Conservation (phyloP, 208 protist species). For the Wallacemonas collosoma region DNA sequence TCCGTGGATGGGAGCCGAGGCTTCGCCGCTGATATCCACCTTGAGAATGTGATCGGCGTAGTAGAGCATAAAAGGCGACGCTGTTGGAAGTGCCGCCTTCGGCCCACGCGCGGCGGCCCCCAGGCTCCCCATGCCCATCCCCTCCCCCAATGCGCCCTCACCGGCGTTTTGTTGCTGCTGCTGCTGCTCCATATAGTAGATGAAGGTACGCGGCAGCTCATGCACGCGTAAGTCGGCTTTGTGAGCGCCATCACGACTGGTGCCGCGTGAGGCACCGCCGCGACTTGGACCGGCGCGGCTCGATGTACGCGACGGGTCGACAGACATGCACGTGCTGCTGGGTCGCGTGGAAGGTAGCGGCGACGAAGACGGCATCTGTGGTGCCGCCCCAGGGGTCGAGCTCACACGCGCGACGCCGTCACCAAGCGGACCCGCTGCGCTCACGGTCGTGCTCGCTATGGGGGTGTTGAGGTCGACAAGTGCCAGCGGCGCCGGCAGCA, state of each 20-base stretch:
- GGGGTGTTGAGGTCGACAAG: neutral
- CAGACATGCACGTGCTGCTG: neutral
- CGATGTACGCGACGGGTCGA: neutral
- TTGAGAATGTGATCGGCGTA: slow-evolving; percentile 35
- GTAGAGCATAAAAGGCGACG: slow-evolving; percentile 60
- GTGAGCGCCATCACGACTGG: neutral
- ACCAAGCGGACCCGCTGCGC: too few species aligned
- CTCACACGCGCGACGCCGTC: too few species aligned
- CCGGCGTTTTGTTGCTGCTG: slow-evolving; percentile 14
- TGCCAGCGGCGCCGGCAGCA: too few species aligned
- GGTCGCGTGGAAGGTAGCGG: neutral
- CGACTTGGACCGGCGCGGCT: neutral
- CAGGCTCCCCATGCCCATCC: slow-evolving; percentile 4
- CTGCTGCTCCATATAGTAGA: slow-evolving; percentile 18
- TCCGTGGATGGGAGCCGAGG: neutral
- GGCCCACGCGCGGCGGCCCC: neutral
- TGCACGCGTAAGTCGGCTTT: neutral
- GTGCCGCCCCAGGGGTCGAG: neutral
- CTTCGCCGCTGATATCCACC: slow-evolving; percentile 18
- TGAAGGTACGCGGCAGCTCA: slow-evolving; percentile 3
- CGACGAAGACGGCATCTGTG: neutral
- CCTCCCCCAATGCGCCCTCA: neutral
- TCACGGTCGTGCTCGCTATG: neutral
- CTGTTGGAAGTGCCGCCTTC: slow-evolving; percentile 26
- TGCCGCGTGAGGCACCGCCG: neutral